Conservation (phyloP, 257 asterid species). For the Solanum raphanifolium region DNA sequence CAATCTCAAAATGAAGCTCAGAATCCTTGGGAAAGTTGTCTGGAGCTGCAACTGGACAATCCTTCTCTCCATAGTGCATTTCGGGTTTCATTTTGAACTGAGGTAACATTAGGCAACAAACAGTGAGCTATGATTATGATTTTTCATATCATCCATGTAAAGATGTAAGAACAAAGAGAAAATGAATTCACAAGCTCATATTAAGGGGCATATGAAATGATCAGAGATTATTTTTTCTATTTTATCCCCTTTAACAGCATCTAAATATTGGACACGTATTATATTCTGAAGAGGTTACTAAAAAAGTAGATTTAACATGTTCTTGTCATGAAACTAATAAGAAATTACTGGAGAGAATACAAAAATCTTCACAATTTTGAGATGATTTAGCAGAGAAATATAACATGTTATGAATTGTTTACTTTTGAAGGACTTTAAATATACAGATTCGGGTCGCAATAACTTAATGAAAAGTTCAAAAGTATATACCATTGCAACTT, state of each 20-base stretch:
- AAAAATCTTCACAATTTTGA: neutral
- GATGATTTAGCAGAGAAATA: neutral
- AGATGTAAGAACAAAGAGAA: neutral
- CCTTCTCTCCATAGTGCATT: constrained; percentile 83
- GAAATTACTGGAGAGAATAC: neutral
- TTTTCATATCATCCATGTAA: neutral
- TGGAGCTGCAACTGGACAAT: constrained; percentile 66
- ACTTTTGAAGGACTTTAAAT: neutral
- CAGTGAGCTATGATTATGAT: neutral
- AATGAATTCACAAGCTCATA: neutral
- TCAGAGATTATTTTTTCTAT: neutral
- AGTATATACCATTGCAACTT: constrained; percentile 72
- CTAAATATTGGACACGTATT: neutral
- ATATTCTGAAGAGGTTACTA: neutral
- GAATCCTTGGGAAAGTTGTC: constrained; percentile 84
- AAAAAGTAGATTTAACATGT: neutral
- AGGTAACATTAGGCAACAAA: neutral
- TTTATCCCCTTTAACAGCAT: neutral
- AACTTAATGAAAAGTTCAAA: neutral
- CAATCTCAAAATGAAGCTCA: constrained; percentile 57
- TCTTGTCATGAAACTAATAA: neutral
- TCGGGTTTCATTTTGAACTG: constrained; percentile 96
- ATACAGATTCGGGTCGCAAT: neutral
- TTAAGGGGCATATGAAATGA: neutral
- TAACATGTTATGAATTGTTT: neutral